phyloP scores from a whole-genome alignment of 331 rosid species.

The Quercus phellos region DNA sequence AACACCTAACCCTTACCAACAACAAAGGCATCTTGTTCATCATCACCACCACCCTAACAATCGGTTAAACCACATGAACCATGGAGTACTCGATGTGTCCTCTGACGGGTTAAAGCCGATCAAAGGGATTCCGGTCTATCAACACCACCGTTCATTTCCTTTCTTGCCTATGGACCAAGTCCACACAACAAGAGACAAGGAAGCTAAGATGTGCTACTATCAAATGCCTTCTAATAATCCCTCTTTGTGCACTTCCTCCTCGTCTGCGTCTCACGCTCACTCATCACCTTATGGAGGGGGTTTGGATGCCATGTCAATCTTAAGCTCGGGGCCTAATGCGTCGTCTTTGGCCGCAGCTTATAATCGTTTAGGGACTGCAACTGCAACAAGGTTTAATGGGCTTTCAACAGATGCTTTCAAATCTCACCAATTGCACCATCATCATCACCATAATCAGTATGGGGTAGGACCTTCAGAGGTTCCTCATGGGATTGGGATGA shows the following conservation, averaged over 20 bases:
- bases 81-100: constrained; percentile 48
- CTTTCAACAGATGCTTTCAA: constrained; percentile 39
- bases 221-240: constrained; percentile 37
- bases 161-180: constrained; percentile 49
- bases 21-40: constrained; percentile 19
- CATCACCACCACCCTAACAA: constrained; percentile 21
- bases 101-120: constrained; percentile 55
- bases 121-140: constrained; percentile 87
- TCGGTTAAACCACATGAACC: constrained; percentile 34
- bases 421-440: constrained; percentile 52
- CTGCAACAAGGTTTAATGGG: constrained; percentile 41
- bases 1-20: constrained; percentile 26
- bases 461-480: constrained; percentile 40
- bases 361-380: constrained; percentile 15
- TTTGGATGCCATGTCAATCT: constrained; percentile 47
- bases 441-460: constrained; percentile 22
- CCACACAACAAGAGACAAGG: constrained; percentile 25
- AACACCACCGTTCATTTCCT: constrained; percentile 79
- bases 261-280: constrained; percentile 27
- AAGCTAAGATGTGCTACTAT: constrained; percentile 27
- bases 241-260: constrained; percentile 10
- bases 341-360: constrained; percentile 22
- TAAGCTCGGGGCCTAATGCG: constrained; percentile 26
- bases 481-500: constrained; percentile 41
- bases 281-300: constrained; percentile 28